Evolutionary conservation across 768 basidiomycete genomes (phyloP).

Genomic region (Panellus pusillus): DNA sequence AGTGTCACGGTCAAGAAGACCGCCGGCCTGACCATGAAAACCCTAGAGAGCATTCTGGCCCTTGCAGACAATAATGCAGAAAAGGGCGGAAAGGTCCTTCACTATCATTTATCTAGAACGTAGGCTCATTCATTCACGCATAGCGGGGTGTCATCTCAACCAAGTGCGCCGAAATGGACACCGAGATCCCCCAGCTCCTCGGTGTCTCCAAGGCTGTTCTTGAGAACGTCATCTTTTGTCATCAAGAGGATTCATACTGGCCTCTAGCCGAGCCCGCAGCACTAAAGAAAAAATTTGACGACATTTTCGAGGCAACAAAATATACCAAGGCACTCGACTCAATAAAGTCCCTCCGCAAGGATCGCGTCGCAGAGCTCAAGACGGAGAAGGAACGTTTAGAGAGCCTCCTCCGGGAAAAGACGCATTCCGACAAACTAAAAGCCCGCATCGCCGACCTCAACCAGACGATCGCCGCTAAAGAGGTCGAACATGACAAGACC

Average conservation of each 20-base stretch:
- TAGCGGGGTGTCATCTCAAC: constrained; percentile 92
- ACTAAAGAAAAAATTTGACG: constrained; percentile 98
- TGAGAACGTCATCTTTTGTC: constrained; percentile 99
- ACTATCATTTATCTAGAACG: background rate
- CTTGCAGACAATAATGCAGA: constrained; percentile 65
- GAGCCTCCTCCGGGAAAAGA: constrained; percentile 77
- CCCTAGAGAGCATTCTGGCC: constrained; percentile 86
- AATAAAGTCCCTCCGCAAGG: constrained; percentile 89
- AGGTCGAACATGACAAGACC: constrained; percentile 71
- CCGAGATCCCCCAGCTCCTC: constrained; percentile 88
- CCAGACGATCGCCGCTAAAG: constrained; percentile 62
- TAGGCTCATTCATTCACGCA: background rate
- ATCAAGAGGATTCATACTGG: constrained; percentile 99
- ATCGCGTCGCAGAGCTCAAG: constrained; percentile 87
- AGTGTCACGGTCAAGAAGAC: constrained; percentile 94
- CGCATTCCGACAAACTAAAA: constrained; percentile 82
- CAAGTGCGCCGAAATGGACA: constrained; percentile 96
- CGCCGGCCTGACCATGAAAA: constrained; percentile 90
- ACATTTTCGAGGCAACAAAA: constrained; percentile 99
- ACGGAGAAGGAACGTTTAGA: constrained; percentile 87
- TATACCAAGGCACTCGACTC: constrained; percentile 96
- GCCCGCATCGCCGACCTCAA: constrained; percentile 62
- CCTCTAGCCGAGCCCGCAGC: constrained; percentile 87
- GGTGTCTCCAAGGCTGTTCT: constrained; percentile 98
- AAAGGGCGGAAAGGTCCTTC: constrained; percentile 74